Evolutionary conservation across 139 green algal genomes (phyloP), one percentile per base, ranked within the genome.

Genomic region (Chlamydomonas sp.): DNA sequence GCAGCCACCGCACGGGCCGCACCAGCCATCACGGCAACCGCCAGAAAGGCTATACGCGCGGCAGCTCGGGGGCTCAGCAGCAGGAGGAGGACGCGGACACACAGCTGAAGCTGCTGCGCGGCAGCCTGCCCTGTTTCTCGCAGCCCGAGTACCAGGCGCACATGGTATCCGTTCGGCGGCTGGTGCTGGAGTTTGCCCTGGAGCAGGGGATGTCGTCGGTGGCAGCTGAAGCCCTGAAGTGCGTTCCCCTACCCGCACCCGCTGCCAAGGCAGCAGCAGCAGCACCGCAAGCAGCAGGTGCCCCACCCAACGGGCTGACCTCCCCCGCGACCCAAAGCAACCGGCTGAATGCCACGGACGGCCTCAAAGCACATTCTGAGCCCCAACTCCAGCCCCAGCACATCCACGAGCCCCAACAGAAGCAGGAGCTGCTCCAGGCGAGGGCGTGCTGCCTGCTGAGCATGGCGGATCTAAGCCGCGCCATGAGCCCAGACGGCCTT

Each of bases 401-500:
- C 31, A 49, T 49, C 31, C 31, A 49, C 31, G 31, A 49, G 31
- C 31, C 31, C 31, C 31, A 49, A 49, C 31, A 49, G 31, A 49
- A 49, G 31, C 31, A 49, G 31, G 31, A 49, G 31, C 31, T 49
- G 31, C 31, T 49, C 31, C 31, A 49, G 31, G 60, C 59, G 17
- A 5, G 49, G 5, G 3, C 49, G 16, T 10, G 20, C 8, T 73
- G 62, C 2, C 62, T 82, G 73, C 1, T n/a, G 4, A 20, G 69
- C 20, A 60, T 87, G 63, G 74, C 83, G 73, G 83, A 69, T 12
- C 15, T 17, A 7, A 80, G 72, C 31, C 72, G 72, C 4, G 72
- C 72, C n/a, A 58, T 62, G 59, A 66, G n/a, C 62, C 61, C 63
- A 14, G 83, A 88, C 63, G 73, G 83, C 63, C 73, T 88, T n/a